A percentile compares a stretch with the other conserved stretches of the same genome.
These are phyloP conservation scores for Tuber umbilicatum DNA, from an alignment of 495 filamentous ascomycete genomes.

Conservation along the genomic window DNA sequence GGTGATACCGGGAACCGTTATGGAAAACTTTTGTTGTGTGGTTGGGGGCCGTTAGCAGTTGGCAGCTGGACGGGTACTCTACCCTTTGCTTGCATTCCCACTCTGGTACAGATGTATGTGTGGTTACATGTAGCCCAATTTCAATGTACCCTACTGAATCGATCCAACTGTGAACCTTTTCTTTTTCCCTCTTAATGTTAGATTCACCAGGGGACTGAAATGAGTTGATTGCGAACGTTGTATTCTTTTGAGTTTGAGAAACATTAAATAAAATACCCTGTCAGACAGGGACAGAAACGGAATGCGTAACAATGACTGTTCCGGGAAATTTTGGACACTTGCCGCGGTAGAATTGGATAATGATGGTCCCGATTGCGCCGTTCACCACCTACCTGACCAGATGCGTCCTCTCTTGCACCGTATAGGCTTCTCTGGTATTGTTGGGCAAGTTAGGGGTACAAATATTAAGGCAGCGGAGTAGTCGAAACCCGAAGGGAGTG, in stretches of 20 bases:
- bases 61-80: neutral
- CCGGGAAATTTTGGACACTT: neutral
- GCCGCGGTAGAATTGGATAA: neutral
- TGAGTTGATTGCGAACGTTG: neutral
- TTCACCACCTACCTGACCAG: too few relatives aligned
- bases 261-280: neutral
- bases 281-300: neutral
- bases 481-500: neutral
- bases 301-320: neutral
- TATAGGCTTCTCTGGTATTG: neutral
- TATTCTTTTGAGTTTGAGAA: neutral
- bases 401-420: neutral
- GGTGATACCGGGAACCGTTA: neutral
- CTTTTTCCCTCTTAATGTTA: neutral
- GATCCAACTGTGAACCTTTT: neutral
- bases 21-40: conserved; percentile 2
- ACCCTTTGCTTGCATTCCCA: conserved; percentile 4
- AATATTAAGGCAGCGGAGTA: neutral
- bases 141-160: neutral
- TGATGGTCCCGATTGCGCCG: neutral
- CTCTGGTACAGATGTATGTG: neutral
- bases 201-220: neutral
- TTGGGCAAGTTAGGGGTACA: neutral
- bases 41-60: conserved; percentile 2
- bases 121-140: conserved; percentile 4